Evolutionary conservation across 768 basidiomycete species (phyloP).

Genomic region (Mycena kentingensis): DNA sequence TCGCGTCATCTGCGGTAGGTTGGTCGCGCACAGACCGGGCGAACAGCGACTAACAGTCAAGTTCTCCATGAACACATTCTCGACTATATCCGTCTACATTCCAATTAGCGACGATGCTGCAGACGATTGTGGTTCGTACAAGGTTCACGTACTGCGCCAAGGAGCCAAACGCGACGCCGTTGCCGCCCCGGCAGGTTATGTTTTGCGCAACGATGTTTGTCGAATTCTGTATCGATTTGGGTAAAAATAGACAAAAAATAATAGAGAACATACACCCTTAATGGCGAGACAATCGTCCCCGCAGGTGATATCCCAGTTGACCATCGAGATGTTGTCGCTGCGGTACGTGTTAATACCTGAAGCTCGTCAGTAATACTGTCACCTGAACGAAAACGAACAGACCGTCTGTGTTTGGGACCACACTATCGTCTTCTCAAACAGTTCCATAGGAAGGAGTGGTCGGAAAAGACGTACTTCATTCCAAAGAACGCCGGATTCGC

Average conservation of each 20-base stretch:
- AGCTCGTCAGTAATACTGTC: neutral
- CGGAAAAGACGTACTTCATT: slow-evolving; percentile 43
- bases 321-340: slow-evolving; percentile 46
- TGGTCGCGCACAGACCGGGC: neutral
- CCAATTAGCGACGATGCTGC: neutral
- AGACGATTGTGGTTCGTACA: slow-evolving; percentile 30
- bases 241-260: neutral
- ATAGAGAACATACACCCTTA: slow-evolving; percentile 49
- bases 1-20: slow-evolving; percentile 42
- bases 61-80: slow-evolving; percentile 52
- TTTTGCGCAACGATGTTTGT: slow-evolving; percentile 51
- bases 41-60: slow-evolving; percentile 36
- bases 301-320: slow-evolving; percentile 64
- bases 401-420: slow-evolving; percentile 66
- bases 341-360: slow-evolving; percentile 58
- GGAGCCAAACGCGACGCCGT: slow-evolving; percentile 62
- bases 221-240: slow-evolving; percentile 44
- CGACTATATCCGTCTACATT: slow-evolving; percentile 54
- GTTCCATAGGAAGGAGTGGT: neutral
- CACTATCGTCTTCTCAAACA: slow-evolving; percentile 29
- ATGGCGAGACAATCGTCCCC: slow-evolving; percentile 68
- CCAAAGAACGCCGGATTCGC: slow-evolving; percentile 50
- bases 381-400: slow-evolving; percentile 1
- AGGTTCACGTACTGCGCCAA: slow-evolving; percentile 58
- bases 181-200: slow-evolving; percentile 58